Evolutionary conservation across 768 basidiomycete genomes (phyloP).

Genomic region (Exsudoporus frostii): DNA sequence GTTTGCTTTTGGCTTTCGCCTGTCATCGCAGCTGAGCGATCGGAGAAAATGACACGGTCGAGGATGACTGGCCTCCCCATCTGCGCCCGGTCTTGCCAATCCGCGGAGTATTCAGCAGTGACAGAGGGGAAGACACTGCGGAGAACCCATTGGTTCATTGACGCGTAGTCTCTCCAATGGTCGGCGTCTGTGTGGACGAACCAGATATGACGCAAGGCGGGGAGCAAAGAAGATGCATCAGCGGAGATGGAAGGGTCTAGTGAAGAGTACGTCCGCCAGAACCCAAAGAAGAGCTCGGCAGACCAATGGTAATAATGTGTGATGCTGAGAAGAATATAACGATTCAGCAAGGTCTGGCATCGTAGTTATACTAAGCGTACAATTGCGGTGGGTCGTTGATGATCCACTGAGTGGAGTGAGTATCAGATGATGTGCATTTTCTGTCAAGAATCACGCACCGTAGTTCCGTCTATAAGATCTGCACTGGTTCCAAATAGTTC

Average conservation of each 20-base stretch:
- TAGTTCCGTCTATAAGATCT: conserved; percentile 71
- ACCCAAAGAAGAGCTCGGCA: conserved; percentile 87
- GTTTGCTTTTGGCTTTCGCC: no score
- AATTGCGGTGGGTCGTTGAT: conserved; percentile 86
- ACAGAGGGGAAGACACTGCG: conserved; percentile 78
- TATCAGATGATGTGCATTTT: conserved; percentile 1
- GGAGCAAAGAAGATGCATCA: conserved; percentile 67
- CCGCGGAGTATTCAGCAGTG: conserved; percentile 75
- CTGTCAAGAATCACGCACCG: conserved; percentile 40
- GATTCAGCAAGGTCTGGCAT: background rate
- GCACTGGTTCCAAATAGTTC: conserved; percentile 71
- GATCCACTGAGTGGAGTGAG: conserved; percentile 56
- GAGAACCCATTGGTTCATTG: conserved; percentile 87
- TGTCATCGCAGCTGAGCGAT: conserved; percentile 84
- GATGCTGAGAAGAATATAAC: conserved; percentile 47
- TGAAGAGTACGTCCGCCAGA: conserved; percentile 88
- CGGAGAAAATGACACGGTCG: conserved; percentile 84
- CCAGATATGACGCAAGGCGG: conserved; percentile 68
- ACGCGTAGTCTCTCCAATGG: conserved; percentile 89
- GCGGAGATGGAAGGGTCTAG: conserved; percentile 67
- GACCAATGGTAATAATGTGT: conserved; percentile 95
- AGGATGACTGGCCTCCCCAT: conserved; percentile 72
- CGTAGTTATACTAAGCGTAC: conserved; percentile 40
- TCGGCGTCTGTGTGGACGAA: conserved; percentile 71
- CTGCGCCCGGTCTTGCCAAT: conserved; percentile 78